Evolutionary conservation across 305 asterid species (phyloP), one percentile per base, ranked within the genome.

Genomic region (Fraxinus albicans): DNA sequence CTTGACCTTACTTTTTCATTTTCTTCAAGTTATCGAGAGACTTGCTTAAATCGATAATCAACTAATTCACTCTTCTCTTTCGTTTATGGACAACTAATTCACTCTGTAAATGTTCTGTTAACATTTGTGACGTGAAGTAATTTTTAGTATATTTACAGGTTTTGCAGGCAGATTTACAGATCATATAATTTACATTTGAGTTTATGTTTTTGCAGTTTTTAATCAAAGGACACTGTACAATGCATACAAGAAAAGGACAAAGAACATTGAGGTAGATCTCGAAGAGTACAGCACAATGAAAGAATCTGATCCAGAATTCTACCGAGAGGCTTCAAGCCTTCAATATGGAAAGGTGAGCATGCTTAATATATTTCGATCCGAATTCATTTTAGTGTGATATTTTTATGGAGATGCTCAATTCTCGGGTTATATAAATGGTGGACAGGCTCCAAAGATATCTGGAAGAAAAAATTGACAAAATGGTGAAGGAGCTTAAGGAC

Each of bases 251-350:
- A 96, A 91, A 84, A 90, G 98, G 73, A 89, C 99, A 77, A 89
- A 90, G 79, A 91, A 89, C 27, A 85, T 96, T 74, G 88, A 87
- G 1, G 86, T 96, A 38, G 91, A 96, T 87, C 89, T 87, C 36
- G 94, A 96, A 1, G 96, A 90, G 81, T 94, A 92, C 89, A 92
- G 78, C 89, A 91, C 81, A 84, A 86, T 90, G 95, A 93, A 96
- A 88, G 96, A 89, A 85, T 90, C 92, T 15, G 99, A 96, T 83
- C 97, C 99, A 4, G 98, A 96, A 87, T 96, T 96, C 87, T 96
- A 94, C 84, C 84, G 98, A 78, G 93, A 90, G 81, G 98, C 98
- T 79, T 94, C 99, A 25, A 96, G 99, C 89, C 98, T 96, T 77
- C 98, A 94, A 83, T 94, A 96, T 86, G 98, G 98, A 82, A 94